phyloP scores from a whole-genome alignment of 345 rosid species.

The Jatropha curcas region DNA sequence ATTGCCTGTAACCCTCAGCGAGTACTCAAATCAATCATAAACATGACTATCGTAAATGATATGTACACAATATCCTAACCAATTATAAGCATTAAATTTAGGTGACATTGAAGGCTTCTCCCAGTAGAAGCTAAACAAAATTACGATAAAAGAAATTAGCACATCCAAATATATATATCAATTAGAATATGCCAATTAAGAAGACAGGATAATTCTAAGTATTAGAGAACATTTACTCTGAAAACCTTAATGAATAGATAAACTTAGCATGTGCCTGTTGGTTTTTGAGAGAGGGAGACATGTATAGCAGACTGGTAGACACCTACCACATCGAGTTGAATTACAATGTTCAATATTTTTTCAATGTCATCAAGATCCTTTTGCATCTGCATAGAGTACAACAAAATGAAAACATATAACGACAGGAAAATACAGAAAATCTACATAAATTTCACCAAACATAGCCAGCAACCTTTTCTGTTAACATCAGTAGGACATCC shows the following conservation, averaged over 20 bases:
- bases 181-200: neutral
- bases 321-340: constrained; percentile 75
- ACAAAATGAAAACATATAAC: constrained; percentile 27
- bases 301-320: constrained; percentile 4
- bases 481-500: constrained; percentile 69
- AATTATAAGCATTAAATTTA: neutral
- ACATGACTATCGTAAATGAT: neutral
- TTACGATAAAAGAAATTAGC: constrained; percentile 1
- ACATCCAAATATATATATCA: neutral
- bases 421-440: constrained; percentile 11
- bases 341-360: constrained; percentile 42
- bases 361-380: constrained; percentile 62
- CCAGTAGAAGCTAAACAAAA: neutral
- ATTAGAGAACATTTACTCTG: neutral
- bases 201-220: neutral
- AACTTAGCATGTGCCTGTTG: neutral
- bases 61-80: neutral
- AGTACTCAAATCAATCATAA: neutral
- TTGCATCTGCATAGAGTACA: constrained; percentile 56
- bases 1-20: neutral
- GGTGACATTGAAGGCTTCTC: neutral
- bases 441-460: constrained; percentile 18
- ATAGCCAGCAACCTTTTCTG: constrained; percentile 62
- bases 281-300: constrained; percentile 11
- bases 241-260: neutral